phyloP scores from a whole-genome alignment of 129 eudicot species.

The Silybum marianum region DNA sequence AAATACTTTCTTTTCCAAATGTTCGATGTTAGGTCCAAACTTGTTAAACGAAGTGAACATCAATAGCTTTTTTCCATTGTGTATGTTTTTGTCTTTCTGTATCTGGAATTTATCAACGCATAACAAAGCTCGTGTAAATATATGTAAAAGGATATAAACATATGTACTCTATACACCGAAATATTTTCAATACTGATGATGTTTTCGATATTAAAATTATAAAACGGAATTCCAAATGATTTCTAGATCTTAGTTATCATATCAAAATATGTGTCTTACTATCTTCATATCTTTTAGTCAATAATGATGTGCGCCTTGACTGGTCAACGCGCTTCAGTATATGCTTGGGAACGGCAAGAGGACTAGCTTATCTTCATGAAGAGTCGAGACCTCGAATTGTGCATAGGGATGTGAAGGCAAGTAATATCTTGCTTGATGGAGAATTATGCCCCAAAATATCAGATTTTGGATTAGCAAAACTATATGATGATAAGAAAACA shows the following conservation, averaged over 20 bases:
- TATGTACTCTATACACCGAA: not conserved
- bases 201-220: not conserved
- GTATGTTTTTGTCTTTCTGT: not conserved
- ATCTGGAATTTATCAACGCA: slow-evolving; percentile 3
- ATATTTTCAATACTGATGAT: not conserved
- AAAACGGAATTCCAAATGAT: not conserved
- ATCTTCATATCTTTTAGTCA: slow-evolving; percentile 33
- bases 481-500: slow-evolving; percentile 64
- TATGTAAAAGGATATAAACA: slow-evolving; percentile 1
- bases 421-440: slow-evolving; percentile 58
- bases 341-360: slow-evolving; percentile 67
- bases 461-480: slow-evolving; percentile 68
- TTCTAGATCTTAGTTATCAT: not conserved
- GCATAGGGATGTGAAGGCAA: slow-evolving; percentile 62
- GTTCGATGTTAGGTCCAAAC: not conserved
- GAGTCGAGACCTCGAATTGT: slow-evolving; percentile 58
- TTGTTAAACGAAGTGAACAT: not conserved
- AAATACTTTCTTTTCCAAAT: not conserved
- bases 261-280: not conserved
- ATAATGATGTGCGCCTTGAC: slow-evolving; percentile 36
- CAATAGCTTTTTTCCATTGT: slow-evolving; percentile 7
- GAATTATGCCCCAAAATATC: slow-evolving; percentile 71
- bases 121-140: not conserved
- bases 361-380: slow-evolving; percentile 68
- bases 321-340: slow-evolving; percentile 61